Evolutionary conservation across 371 early-diverging fungal species (phyloP).

Genomic region (Smittium culicis): DNA sequence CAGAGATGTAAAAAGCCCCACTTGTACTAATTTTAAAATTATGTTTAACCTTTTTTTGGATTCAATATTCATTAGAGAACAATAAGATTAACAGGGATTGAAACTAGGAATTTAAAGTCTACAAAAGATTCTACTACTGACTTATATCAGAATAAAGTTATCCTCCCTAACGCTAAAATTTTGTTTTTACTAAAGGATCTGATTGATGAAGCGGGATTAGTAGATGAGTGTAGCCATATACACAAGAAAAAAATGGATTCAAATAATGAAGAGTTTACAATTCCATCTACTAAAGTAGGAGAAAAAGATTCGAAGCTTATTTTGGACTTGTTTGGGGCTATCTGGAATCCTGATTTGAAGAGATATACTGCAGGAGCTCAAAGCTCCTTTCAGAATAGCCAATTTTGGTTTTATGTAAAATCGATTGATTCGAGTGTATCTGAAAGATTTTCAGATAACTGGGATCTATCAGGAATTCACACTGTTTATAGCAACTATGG

Average conservation of each 20-base stretch:
- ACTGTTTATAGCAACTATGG: slow-evolving; percentile 5
- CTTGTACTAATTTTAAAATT: too few species aligned
- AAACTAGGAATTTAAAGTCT: neutral
- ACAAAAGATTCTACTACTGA: neutral
- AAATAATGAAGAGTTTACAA: too few species aligned
- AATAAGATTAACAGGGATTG: slow-evolving; percentile 1
- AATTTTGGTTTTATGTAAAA: slow-evolving; percentile 5
- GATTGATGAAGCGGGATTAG: neutral
- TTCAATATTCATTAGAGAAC: neutral
- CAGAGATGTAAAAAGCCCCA: neutral
- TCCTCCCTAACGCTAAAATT: slow-evolving; percentile 6
- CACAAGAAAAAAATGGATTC: neutral
- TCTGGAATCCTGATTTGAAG: neutral
- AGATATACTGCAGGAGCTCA: neutral
- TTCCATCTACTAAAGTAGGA: neutral
- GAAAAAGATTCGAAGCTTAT: neutral
- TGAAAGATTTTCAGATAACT: neutral
- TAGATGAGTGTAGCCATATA: neutral
- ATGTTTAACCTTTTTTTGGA: neutral
- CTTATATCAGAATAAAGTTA: neutral
- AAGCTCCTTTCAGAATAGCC: neutral
- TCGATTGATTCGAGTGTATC: neutral
- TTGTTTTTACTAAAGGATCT: neutral
- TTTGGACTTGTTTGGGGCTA: neutral
- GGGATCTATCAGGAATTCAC: neutral